These are phyloP conservation scores for Rutstroemia sp. DNA, from an alignment of 2,329 filamentous ascomycete species.

Conservation along the genomic window DNA sequence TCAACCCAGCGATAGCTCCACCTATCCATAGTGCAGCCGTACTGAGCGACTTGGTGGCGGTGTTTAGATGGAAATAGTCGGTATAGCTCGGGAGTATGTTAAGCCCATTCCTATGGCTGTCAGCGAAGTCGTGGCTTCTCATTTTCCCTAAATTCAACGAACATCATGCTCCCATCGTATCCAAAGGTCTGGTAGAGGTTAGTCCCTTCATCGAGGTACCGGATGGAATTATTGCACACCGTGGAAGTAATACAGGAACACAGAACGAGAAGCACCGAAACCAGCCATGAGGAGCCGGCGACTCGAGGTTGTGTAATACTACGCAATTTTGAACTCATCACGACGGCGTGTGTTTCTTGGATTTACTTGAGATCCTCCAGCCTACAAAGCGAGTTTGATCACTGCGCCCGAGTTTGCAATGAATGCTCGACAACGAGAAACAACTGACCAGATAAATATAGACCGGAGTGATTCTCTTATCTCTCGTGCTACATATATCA, in stretches of 20 bases:
- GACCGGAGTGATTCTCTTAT: not conserved
- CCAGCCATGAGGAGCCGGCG: constrained; percentile 5
- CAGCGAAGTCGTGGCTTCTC: not conserved
- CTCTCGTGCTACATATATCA: not conserved
- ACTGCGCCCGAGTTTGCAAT: too few relatives aligned
- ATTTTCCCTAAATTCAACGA: not conserved
- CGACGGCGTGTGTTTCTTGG: not conserved
- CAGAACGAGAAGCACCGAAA: constrained; percentile 8
- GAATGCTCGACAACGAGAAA: too few relatives aligned
- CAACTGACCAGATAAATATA: not conserved
- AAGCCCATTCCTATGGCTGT: constrained; percentile 37
- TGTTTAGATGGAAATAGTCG: constrained; percentile 46
- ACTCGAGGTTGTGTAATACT: constrained; percentile 5
- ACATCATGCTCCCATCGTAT: constrained; percentile 21
- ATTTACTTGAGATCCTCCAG: too few relatives aligned
- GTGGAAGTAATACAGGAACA: constrained; percentile 18
- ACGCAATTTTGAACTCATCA: not conserved
- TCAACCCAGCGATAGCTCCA: constrained; percentile 37
- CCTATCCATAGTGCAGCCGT: constrained; percentile 49
- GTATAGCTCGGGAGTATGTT: constrained; percentile 50
- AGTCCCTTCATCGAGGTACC: not conserved
- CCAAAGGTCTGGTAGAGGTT: constrained; percentile 16
- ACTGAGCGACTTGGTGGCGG: constrained; percentile 45
- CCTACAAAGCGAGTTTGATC: too few relatives aligned
- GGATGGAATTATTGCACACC: not conserved